Base-by-base conservation (phyloP, 208 protist species). In the Trypanosoma melophagium region DNA sequence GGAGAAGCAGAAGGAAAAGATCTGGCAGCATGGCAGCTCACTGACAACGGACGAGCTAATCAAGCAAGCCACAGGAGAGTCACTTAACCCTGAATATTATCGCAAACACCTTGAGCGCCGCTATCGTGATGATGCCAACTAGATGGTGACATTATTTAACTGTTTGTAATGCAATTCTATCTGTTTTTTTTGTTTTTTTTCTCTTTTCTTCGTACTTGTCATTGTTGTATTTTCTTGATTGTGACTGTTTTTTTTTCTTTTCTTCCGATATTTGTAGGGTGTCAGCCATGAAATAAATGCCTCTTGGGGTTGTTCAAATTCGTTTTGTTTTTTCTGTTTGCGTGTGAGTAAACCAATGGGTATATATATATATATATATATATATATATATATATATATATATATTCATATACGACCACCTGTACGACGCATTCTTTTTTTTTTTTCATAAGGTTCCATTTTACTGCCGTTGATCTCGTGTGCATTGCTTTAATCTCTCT, bases 1-100 rank as follows among this genome's bases (percentile, higher is more conserved):
- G 52, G 59, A 1, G 16, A 70, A 71, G 35, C 65, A 71, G 64
- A 69, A 75, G 0, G 69, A 75, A 40, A 75, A 75, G 56, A 75
- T 75, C 17, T 75, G 69, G 69, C 54, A 45, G 14, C 69, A 69
- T 45, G 69, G 69, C 21, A 51, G 51, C 38, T 95, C 72, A 64
- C 83, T 49, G 73, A 66, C 67, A 51, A 92, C 87, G 22, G 80
- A 96, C 5, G 88, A 93, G 10, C 79, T 97, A 28, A 80, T 96
- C 42, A 66, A 66, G 22, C 60, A 76, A 24, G 88, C 86, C 44
- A 93, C 86, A 10, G 90, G 92, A 3, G 87, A 95, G 69, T 40
- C 25, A 17, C 69, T 97, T 24, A 94, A 96, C 66, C 82, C 90
- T 0, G 21, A 83, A 52, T 77, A 91, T 69, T 84, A 96, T 60